Base-by-base conservation (phyloP, 2,329 filamentous ascomycete genomes). In the Arthrobotrys entomopaga region DNA sequence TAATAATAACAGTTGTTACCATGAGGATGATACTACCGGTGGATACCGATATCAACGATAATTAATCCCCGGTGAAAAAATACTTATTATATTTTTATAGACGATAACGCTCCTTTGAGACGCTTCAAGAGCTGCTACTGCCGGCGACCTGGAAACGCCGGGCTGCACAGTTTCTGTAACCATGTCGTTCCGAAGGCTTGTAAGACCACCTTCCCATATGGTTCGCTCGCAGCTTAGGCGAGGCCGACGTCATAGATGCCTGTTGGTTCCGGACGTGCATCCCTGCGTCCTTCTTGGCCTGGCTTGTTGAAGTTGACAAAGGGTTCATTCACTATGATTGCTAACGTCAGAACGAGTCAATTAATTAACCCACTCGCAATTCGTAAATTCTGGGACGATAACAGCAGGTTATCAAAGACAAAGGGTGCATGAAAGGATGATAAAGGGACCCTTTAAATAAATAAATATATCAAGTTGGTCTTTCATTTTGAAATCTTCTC, bases 241-340 rank as follows among this genome's bases (percentile, higher is more conserved):
- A 65, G 60, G 20, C 66, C 67, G 67, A 72, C 67, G 67, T 72
- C 67, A 72, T 72, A 53, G 67, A 65, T 60, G 67, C 54, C 67
- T 65, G 49, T 56, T 59, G 24, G 8, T 22, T 59, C 52, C 64
- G 43, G 56, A 8, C 48, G 20, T 53, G 24, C 22, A 15, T 13
- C 13, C 22, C 19, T 34, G 20, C 13, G 34, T 1, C 16, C 42
- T 16, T 13, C 15, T 46, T 19, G 42, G 13, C 42, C n/a, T n/a
- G n/a, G n/a, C 42, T 5, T 19, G 13, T n/a, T 15, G 29, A 34
- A 10, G 29, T 34, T 10, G 29, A 10, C 29, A 34, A 34, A 34
- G 29, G 29, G 29, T 34, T 34, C 29, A 10, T 34, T 34, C 29
- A 10, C 29, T 34, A 6, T 5, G 29, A 34, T 34, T 1, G 29